A percentile compares a stretch with the other conserved stretches of the same genome.
These are phyloP conservation scores for Arctium lappa DNA, from an alignment of 129 eudicot species.

Conservation along the genomic window DNA sequence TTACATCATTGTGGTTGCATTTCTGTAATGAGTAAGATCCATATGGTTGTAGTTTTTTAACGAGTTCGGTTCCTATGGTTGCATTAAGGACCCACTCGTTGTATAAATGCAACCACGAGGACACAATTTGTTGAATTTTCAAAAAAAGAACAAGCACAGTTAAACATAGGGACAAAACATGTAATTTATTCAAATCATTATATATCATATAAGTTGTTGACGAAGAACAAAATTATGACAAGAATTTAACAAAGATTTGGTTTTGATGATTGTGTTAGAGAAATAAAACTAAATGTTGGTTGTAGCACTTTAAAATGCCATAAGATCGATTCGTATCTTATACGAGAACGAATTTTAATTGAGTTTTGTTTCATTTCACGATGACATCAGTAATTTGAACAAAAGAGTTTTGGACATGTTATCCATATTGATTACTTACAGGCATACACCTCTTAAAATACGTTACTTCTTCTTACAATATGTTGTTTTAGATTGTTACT, in stretches of 20 bases:
- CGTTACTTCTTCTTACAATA: not conserved
- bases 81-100: too few relatives aligned
- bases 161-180: too few relatives aligned
- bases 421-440: not conserved
- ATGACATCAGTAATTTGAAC: not conserved
- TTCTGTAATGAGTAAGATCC: too few relatives aligned
- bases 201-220: not conserved
- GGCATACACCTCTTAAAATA: not conserved
- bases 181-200: not conserved
- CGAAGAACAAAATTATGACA: constrained; percentile 17
- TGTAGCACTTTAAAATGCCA: not conserved
- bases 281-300: not conserved
- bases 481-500: not conserved
- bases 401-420: not conserved
- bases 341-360: not conserved
- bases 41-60: too few relatives aligned
- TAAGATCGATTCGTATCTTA: not conserved
- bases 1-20: too few relatives aligned
- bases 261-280: constrained; percentile 5
- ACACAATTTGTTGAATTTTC: too few relatives aligned
- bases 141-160: too few relatives aligned
- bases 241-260: constrained; percentile 9
- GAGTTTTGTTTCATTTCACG: not conserved
- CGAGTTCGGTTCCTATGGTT: too few relatives aligned
- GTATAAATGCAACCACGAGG: too few relatives aligned